Conservation (phyloP, 2,329 filamentous ascomycete genomes). For the Arthrobotrys sphaeroides region DNA sequence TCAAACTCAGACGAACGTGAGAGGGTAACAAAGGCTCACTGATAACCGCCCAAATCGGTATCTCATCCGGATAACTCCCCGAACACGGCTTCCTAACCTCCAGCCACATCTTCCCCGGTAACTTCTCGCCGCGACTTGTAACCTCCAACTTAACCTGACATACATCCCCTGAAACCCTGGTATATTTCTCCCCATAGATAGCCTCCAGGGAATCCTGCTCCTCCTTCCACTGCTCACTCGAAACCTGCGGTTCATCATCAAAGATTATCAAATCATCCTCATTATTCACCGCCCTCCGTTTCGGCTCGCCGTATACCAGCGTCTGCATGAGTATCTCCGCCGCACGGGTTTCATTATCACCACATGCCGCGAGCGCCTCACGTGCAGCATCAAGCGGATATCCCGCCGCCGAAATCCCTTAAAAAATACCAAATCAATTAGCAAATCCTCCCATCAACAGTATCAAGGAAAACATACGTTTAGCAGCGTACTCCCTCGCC, state of each 20-base stretch:
- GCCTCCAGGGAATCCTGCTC: slow-evolving; percentile 85
- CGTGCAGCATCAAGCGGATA: slow-evolving; percentile 87
- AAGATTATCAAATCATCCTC: slow-evolving; percentile 60
- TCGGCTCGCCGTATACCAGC: slow-evolving; percentile 63
- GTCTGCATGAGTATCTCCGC: slow-evolving; percentile 81
- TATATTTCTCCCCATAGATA: slow-evolving; percentile 81
- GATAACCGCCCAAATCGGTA: slow-evolving; percentile 71
- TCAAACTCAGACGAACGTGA: slow-evolving; percentile 89
- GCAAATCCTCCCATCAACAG: background rate
- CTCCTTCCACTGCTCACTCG: slow-evolving; percentile 76
- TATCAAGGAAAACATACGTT: slow-evolving; percentile 39
- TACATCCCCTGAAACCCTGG: slow-evolving; percentile 69
- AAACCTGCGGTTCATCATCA: slow-evolving; percentile 58
- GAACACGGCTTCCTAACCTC: slow-evolving; percentile 67
- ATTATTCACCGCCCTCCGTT: slow-evolving; percentile 56
- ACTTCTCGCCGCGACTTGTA: slow-evolving; percentile 61
- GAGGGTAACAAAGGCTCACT: slow-evolving; percentile 73
- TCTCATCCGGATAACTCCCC: slow-evolving; percentile 76
- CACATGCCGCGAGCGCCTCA: slow-evolving; percentile 75
- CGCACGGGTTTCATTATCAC: slow-evolving; percentile 77
- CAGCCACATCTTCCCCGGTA: slow-evolving; percentile 53
- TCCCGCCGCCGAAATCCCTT: slow-evolving; percentile 66
- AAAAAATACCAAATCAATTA: background rate
- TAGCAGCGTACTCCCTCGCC: slow-evolving; percentile 56
- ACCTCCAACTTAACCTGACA: slow-evolving; percentile 74